A percentile compares a stretch with the other conserved stretches of the same genome.
phyloP scores from a whole-genome alignment of 1,284 basidiomycete genomes.

The Pseudozyma tsukubaensis region DNA sequence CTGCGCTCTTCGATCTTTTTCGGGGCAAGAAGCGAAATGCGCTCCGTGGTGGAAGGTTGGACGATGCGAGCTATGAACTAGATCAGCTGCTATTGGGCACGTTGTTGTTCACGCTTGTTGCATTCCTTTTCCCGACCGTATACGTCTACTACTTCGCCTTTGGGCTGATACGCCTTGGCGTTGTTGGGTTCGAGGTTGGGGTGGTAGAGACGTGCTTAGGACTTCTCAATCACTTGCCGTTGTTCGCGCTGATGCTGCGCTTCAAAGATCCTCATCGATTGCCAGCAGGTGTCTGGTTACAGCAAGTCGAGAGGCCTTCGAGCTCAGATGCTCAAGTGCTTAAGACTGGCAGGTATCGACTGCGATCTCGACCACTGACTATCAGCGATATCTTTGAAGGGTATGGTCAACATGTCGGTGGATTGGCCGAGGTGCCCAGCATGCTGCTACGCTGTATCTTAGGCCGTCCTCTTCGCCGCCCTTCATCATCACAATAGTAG shows the following conservation, averaged over 20 bases:
- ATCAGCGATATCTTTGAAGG: conserved; percentile 50
- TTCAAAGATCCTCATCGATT: conserved; percentile 84
- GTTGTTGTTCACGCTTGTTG: conserved; percentile 89
- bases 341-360: conserved; percentile 10
- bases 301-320: conserved; percentile 2
- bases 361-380: conserved; percentile 35
- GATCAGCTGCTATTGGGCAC: conserved; percentile 95
- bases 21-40: conserved; percentile 75
- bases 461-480: conserved; percentile 25
- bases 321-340: conserved; percentile 1
- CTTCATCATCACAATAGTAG: not conserved
- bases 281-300: conserved; percentile 70
- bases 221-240: conserved; percentile 87
- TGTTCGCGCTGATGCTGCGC: conserved; percentile 88
- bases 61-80: conserved; percentile 89
- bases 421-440: conserved; percentile 32
- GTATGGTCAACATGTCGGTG: conserved; percentile 42
- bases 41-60: conserved; percentile 81
- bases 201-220: conserved; percentile 64
- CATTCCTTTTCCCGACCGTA: conserved; percentile 91
- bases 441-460: conserved; percentile 39
- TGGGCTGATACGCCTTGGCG: conserved; percentile 74
- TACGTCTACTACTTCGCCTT: conserved; percentile 86
- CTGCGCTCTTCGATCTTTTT: conserved; percentile 91
- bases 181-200: conserved; percentile 27